A percentile compares a stretch with the other conserved stretches of the same genome.
Evolutionary conservation across 2,329 filamentous ascomycete species (phyloP).

Genomic region (Lachnellula arida): DNA sequence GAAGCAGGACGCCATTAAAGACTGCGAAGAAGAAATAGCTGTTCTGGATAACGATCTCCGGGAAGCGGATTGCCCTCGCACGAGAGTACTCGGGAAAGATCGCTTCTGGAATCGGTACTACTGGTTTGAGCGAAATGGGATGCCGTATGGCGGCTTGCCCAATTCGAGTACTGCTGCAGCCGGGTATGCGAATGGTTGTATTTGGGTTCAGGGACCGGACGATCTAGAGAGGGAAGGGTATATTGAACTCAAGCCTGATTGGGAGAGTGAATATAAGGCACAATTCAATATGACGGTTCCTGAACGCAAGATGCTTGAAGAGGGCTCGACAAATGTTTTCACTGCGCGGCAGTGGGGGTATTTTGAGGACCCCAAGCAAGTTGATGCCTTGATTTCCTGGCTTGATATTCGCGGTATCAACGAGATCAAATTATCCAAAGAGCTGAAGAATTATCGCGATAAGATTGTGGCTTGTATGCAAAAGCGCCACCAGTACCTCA

Average conservation of each 20-base stretch:
- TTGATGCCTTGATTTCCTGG: constrained; percentile 81
- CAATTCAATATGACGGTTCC: constrained; percentile 78
- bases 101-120: constrained; percentile 98
- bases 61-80: constrained; percentile 89
- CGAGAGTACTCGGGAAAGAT: constrained; percentile 85
- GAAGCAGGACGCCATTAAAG: constrained; percentile 72
- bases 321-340: constrained; percentile 73
- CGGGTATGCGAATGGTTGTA: constrained; percentile 85
- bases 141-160: constrained; percentile 88
- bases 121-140: constrained; percentile 98
- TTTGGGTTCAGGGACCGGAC: constrained; percentile 96
- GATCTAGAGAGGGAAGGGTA: constrained; percentile 82
- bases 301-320: constrained; percentile 80
- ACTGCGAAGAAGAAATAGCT: constrained; percentile 80
- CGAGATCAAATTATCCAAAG: constrained; percentile 83
- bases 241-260: constrained; percentile 69
- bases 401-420: constrained; percentile 82
- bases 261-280: constrained; percentile 69
- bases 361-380: constrained; percentile 71
- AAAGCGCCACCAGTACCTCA: constrained; percentile 69
- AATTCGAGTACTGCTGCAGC: constrained; percentile 82
- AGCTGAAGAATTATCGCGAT: constrained; percentile 71
- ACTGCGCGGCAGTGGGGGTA: constrained; percentile 86
- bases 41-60: constrained; percentile 87
- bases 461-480: constrained; percentile 77